A percentile compares a stretch with the other conserved stretches of the same genome.
Conservation (phyloP, 768 basidiomycete genomes). For the Psilocybe tampanensis region DNA sequence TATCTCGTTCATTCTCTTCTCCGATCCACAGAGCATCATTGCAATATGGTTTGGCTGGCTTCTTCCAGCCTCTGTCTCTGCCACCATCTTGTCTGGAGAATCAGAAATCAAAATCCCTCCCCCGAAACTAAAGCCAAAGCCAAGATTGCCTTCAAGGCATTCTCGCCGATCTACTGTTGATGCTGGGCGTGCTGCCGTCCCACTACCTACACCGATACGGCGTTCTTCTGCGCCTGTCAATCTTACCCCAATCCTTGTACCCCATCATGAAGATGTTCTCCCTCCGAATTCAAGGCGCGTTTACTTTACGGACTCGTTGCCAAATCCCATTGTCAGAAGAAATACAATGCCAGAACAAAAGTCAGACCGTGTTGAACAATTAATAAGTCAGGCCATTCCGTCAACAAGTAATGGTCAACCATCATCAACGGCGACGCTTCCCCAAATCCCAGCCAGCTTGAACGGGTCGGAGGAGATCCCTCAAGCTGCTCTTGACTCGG, state of each 20-base stretch:
- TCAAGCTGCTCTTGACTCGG: constrained; percentile 16
- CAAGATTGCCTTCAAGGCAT: constrained; percentile 14
- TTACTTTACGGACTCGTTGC: constrained; percentile 31
- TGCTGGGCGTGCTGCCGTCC: not conserved
- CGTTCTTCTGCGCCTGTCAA: constrained; percentile 24
- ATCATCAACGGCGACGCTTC: constrained; percentile 19
- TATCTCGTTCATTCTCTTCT: constrained; percentile 8
- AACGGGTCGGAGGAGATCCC: constrained; percentile 14
- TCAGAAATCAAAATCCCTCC: constrained; percentile 14
- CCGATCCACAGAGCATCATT: constrained; percentile 39
- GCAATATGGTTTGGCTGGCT: constrained; percentile 47
- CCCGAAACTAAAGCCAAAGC: not conserved
- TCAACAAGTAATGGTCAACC: constrained; percentile 15
- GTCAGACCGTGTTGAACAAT: not conserved
- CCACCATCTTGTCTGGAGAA: constrained; percentile 11
- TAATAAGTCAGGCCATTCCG: constrained; percentile 2
- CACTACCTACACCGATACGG: constrained; percentile 15
- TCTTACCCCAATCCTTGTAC: constrained; percentile 23
- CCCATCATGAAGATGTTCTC: constrained; percentile 13
- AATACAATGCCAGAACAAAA: constrained; percentile 23
- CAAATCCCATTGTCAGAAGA: constrained; percentile 18
- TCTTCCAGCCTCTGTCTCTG: constrained; percentile 24
- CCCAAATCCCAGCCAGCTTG: constrained; percentile 6
- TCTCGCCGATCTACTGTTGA: constrained; percentile 11
- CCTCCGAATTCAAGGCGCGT: constrained; percentile 25